Conservation (phyloP, 129 eudicot species). For the Rutidosis leptorrhynchoides region DNA sequence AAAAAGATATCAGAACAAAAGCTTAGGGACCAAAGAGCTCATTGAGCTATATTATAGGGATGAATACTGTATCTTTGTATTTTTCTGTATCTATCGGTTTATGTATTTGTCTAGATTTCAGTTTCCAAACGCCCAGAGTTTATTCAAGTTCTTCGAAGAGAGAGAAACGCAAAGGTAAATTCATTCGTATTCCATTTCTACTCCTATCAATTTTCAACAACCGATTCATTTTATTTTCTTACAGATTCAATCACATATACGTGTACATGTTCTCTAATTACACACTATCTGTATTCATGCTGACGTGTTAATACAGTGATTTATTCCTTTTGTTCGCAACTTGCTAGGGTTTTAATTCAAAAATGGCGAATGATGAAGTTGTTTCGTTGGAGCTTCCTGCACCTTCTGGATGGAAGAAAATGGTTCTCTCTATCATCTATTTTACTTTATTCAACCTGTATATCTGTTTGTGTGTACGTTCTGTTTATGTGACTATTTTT, state of each 20-base stretch:
- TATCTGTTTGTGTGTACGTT: slow-evolving; percentile 15
- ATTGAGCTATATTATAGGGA: too few species aligned
- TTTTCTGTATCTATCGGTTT: too few species aligned
- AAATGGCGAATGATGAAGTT: slow-evolving; percentile 65
- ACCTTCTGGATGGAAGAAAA: slow-evolving; percentile 74
- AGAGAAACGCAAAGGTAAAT: slow-evolving; percentile 29
- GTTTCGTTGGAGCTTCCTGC: slow-evolving; percentile 77
- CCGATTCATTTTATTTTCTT: neutral
- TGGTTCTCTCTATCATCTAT: slow-evolving; percentile 47
- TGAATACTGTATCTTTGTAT: too few species aligned
- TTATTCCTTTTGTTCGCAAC: slow-evolving; percentile 14
- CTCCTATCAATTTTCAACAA: slow-evolving; percentile 18
- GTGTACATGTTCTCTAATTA: neutral
- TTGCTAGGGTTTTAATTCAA: slow-evolving; percentile 29
- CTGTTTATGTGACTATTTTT: slow-evolving; percentile 7
- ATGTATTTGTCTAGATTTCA: too few species aligned
- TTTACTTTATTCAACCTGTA: neutral
- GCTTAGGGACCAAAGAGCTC: too few species aligned
- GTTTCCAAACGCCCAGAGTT: too few species aligned
- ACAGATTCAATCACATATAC: neutral
- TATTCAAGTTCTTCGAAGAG: slow-evolving; percentile 33
- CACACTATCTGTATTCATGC: slow-evolving; percentile 2
- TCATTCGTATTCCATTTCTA: slow-evolving; percentile 12
- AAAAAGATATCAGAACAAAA: too few species aligned
- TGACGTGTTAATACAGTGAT: slow-evolving; percentile 16